Base-by-base conservation (phyloP, 805 yeast species). In the Kodamaea restingae region DNA sequence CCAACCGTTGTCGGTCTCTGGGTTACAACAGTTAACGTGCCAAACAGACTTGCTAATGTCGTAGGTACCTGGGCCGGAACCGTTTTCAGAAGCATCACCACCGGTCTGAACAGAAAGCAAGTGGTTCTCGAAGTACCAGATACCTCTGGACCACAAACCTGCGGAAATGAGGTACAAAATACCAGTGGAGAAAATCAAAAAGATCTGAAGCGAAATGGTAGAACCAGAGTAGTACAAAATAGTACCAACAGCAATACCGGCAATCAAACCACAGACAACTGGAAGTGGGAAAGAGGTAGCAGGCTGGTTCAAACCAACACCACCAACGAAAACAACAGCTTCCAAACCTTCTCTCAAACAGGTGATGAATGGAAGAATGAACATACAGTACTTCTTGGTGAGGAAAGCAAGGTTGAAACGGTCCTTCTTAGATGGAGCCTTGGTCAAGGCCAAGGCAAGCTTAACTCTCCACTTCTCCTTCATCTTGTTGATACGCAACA, bases 311-410 rank as follows among this genome's bases (percentile, higher is more conserved):
- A 88, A 72, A 60, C 95, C 95, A 34, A 93, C 96, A 68, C 97
- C 97, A 39, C 96, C 97, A 41, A 90, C 93, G 55, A 90, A 90
- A 32, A 90, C 95, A 43, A 90, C 90, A 31, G 96, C 96, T 73
- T 90, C 97, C 50, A 90, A 73, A 65, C 98, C 98, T 75, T 91
- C 98, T 78, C 98, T 83, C 47, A 91, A 73, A 47, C 87, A 83
- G 21, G 98, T 91, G 58, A 91, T 73, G 52, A 86, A 85, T 9
- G 98, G 97, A 50, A 91, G 74, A 44, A 91, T 61, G 55, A 88
- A 88, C 93, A 91, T 80, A 43, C 90, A 78, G 61, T 91, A 90
- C 62, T 85, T 87, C 59, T 78, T 80, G 30, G 81, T 50, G 51
- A 76, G 63, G 55, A 72, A 73, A 20, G 80, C 74, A 32, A 82